Base-by-base conservation (phyloP, 495 filamentous ascomycete species). In the Penicillium diatomitis region DNA sequence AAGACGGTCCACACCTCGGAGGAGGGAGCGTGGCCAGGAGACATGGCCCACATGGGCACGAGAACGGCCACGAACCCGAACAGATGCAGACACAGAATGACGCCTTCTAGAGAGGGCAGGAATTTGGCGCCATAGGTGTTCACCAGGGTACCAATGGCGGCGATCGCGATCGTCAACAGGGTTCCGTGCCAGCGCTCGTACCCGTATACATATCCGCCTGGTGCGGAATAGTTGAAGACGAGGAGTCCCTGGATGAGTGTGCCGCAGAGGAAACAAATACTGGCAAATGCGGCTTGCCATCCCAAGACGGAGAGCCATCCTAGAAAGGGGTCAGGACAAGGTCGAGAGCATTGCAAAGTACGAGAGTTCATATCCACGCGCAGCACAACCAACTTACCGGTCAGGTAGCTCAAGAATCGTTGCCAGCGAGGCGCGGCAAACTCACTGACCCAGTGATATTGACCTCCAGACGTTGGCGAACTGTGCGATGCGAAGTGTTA, bases 391-490 rank as follows among this genome's bases (percentile, higher is more conserved):
- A 8, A 28, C 36, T 48, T 52, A 68, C 66, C 74, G 28, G 64
- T 68, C 8, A 69, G 49, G 50, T 77, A 79, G 34, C 68, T 73
- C 38, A 75, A 51, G 20, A 65, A 60, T 11, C 70, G 70, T 55
- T 76, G 72, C 35, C 47, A 70, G 44, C 59, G 43, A 32, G 65
- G 62, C 5, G 68, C 50, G 61, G 73, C 55, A 66, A 74, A 50
- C 61, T 63, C 60, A 44, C 60, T 68, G 4, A 72, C 69, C 75
- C 75, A 77, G 54, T 73, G 73, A 45, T 77, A 77, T 50, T 75
- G 73, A 10, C 74, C 73, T 8, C 65, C 71, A 0, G 63, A 59
- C 1, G 70, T 75, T 20, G 72, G 71, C 20, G 20, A 20, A 0
- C 20, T 20, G 20, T 0, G 20, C 20, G 4, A 70, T 60, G 41